A percentile compares a stretch with the other conserved stretches of the same genome.
phyloP scores from a whole-genome alignment of 2,329 filamentous ascomycete species.

The Metarhizium guizhouense region DNA sequence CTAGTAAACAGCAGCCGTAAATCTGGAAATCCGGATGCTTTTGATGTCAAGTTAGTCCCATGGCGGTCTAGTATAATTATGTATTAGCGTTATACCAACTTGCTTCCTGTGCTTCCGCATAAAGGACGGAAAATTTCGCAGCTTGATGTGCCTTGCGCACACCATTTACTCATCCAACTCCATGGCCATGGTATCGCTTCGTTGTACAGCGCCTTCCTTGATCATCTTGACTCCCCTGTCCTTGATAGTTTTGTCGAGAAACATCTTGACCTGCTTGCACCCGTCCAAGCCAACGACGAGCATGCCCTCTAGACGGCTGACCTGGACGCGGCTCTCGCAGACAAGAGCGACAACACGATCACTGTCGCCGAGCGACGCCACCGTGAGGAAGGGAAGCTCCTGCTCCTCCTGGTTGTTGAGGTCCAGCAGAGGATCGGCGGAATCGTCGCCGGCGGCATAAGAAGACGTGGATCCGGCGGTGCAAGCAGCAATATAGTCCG shows the following conservation, averaged over 20 bases:
- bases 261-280: conserved; percentile 73
- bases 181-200: conserved; percentile 39
- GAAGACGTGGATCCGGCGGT: conserved; percentile 73
- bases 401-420: conserved; percentile 73
- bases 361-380: conserved; percentile 66
- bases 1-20: conserved; percentile 18
- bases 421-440: conserved; percentile 70
- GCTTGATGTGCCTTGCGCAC: background rate
- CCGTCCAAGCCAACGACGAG: conserved; percentile 85
- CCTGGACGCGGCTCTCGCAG: conserved; percentile 84
- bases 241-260: conserved; percentile 73
- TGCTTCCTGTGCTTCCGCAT: background rate
- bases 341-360: conserved; percentile 72
- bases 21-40: background rate
- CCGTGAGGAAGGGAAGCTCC: conserved; percentile 81
- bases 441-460: conserved; percentile 55
- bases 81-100: background rate
- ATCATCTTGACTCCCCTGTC: conserved; percentile 59
- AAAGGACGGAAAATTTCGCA: background rate
- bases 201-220: conserved; percentile 42
- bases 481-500: conserved; percentile 80
- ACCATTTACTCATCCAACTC: conserved; percentile 32
- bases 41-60: background rate
- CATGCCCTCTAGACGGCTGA: conserved; percentile 79
- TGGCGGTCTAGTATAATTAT: background rate